Percentiles rank a stretch among this genome's conserved stretches.
These are phyloP conservation scores for Agapanthus africanus DNA, from an alignment of 106 monocot species.

Conservation along the genomic window DNA sequence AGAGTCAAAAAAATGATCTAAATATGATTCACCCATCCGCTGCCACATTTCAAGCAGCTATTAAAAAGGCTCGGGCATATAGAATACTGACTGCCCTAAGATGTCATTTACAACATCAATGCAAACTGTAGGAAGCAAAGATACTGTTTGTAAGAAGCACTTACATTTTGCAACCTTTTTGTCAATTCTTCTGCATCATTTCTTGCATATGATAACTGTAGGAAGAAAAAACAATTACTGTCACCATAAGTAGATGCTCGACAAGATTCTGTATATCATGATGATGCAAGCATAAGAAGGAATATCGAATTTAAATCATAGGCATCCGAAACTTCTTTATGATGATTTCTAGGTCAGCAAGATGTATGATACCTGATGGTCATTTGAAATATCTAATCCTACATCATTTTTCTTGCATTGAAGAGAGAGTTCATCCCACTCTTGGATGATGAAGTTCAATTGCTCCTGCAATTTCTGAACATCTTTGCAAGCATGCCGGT, in stretches of 20 bases:
- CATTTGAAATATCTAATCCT: slow-evolving; percentile 1
- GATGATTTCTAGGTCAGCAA: background rate
- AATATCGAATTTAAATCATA: background rate
- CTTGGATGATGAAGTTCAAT: slow-evolving; percentile 6
- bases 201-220: no score
- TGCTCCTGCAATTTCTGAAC: slow-evolving; percentile 17
- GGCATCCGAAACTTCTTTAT: no score
- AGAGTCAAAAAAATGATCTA: no score
- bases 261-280: slow-evolving; percentile 13
- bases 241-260: slow-evolving; percentile 12
- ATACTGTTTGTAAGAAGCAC: no score
- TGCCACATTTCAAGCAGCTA: no score
- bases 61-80: no score
- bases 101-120: no score
- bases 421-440: slow-evolving; percentile 13
- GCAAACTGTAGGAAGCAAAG: no score
- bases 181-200: background rate
- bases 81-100: no score
- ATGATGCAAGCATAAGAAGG: background rate
- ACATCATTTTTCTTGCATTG: slow-evolving; percentile 1
- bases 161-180: background rate
- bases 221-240: no score
- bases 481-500: slow-evolving; percentile 13
- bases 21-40: no score
- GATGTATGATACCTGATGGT: slow-evolving; percentile 12